Conservation (phyloP, 805 yeast genomes). For the Wickerhamiella musiphila region DNA sequence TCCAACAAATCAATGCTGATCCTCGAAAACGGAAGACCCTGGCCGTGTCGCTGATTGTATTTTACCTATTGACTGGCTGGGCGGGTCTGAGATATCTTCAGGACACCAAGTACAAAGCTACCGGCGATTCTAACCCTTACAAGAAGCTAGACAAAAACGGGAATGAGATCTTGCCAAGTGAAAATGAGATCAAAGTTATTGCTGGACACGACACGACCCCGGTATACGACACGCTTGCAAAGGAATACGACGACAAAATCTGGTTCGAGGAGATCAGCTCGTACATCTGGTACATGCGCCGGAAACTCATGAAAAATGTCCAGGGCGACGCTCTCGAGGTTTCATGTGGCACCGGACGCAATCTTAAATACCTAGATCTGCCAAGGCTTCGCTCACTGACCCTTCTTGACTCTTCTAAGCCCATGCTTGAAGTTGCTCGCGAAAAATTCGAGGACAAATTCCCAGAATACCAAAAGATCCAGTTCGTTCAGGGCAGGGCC, state of each 20-base stretch:
- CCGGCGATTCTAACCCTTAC: constrained; percentile 21
- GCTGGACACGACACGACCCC: constrained; percentile 49
- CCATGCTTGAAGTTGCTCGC: constrained; percentile 71
- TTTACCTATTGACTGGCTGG: constrained; percentile 13
- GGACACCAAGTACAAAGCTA: constrained; percentile 22
- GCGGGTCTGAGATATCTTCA: constrained; percentile 17
- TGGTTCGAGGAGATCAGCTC: constrained; percentile 48
- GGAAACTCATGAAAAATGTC: constrained; percentile 61
- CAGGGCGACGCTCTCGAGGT: constrained; percentile 87
- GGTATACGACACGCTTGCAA: constrained; percentile 50
- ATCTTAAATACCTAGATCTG: constrained; percentile 55
- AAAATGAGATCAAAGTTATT: constrained; percentile 6
- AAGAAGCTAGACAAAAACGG: constrained; percentile 6
- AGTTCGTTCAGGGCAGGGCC: constrained; percentile 80
- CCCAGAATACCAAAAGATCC: constrained; percentile 55
- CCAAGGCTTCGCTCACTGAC: constrained; percentile 53
- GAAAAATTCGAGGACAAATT: constrained; percentile 50
- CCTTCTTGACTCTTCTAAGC: constrained; percentile 64
- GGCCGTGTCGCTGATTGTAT: constrained; percentile 10
- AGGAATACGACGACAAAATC: constrained; percentile 63
- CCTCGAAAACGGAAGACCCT: constrained; percentile 8
- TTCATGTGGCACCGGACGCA: constrained; percentile 92
- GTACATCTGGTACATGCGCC: constrained; percentile 37
- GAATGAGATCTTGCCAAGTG: constrained; percentile 7
- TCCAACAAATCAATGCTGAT: constrained; percentile 3